These are phyloP conservation scores for Sugiyamaella xylanicola DNA, from an alignment of 1,139 yeast genomes.

Conservation along the genomic window DNA sequence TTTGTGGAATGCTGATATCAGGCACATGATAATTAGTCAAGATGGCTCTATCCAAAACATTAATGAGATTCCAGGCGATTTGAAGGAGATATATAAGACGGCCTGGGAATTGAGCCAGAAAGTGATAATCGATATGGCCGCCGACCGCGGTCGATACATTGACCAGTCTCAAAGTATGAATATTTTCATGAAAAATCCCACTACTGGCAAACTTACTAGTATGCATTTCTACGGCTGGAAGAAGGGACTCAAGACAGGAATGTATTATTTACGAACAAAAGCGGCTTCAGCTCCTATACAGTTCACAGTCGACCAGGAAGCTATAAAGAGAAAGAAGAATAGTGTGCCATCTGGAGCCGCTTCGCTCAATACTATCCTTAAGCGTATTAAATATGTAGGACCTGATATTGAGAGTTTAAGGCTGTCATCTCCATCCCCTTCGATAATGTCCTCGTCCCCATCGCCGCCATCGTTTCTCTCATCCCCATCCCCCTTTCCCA, in stretches of 20 bases:
- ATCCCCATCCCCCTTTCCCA: conserved; percentile 23
- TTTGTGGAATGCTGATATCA: conserved; percentile 68
- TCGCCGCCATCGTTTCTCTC: conserved; percentile 27
- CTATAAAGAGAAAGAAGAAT: conserved; percentile 36
- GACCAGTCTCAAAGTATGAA: conserved; percentile 90
- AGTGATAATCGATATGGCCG: conserved; percentile 79
- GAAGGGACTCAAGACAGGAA: conserved; percentile 87
- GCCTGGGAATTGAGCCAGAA: conserved; percentile 92
- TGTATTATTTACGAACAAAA: conserved; percentile 84
- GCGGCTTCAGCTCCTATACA: conserved; percentile 92
- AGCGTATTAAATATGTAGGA: conserved; percentile 14
- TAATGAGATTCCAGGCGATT: conserved; percentile 63
- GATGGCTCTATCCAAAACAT: conserved; percentile 79
- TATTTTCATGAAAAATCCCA: conserved; percentile 70
- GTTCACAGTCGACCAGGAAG: conserved; percentile 64
- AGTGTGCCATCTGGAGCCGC: not conserved
- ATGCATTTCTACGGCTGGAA: conserved; percentile 94
- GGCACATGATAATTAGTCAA: conserved; percentile 64
- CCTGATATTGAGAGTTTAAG: not conserved
- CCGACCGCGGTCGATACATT: conserved; percentile 82
- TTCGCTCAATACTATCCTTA: not conserved
- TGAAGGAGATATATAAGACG: conserved; percentile 73
- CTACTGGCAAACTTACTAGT: conserved; percentile 77
- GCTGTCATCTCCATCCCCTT: conserved; percentile 6
- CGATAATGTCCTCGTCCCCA: conserved; percentile 20